Percentiles rank a stretch among this genome's conserved stretches.
Evolutionary conservation across 73 alveolate genomes (phyloP).

Genomic region (Durusdinium trenchii): DNA sequence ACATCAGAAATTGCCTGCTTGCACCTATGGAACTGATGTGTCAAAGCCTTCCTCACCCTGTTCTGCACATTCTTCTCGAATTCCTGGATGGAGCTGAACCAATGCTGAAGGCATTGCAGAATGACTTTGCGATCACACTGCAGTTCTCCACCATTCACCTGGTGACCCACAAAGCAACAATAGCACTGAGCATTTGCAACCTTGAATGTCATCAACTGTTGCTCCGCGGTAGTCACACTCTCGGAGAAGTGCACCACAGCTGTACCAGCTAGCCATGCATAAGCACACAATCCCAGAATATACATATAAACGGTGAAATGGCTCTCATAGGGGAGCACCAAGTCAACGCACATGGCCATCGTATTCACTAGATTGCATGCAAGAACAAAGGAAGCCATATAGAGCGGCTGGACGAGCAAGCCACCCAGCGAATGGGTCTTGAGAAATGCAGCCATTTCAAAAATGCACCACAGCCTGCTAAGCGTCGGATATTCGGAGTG

Average conservation of each 20-base stretch:
- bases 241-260: neutral
- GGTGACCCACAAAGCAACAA: neutral
- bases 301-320: neutral
- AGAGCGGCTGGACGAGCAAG: neutral
- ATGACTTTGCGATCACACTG: neutral
- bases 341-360: neutral
- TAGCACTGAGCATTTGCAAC: neutral
- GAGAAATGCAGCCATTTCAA: neutral
- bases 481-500: too few relatives aligned
- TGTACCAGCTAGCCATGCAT: neutral
- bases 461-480: too few relatives aligned
- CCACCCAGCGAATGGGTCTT: neutral
- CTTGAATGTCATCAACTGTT: neutral
- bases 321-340: neutral
- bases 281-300: neutral
- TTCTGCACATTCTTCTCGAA: neutral
- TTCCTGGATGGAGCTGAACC: conserved; percentile 1
- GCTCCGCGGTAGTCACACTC: neutral
- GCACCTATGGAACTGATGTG: neutral
- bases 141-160: neutral
- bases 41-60: neutral
- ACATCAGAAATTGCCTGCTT: too few relatives aligned
- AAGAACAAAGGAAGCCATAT: neutral
- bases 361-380: neutral
- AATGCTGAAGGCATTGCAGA: neutral